Conservation (phyloP, 2,329 filamentous ascomycete species). For the Ophiosphaerella korrae region DNA sequence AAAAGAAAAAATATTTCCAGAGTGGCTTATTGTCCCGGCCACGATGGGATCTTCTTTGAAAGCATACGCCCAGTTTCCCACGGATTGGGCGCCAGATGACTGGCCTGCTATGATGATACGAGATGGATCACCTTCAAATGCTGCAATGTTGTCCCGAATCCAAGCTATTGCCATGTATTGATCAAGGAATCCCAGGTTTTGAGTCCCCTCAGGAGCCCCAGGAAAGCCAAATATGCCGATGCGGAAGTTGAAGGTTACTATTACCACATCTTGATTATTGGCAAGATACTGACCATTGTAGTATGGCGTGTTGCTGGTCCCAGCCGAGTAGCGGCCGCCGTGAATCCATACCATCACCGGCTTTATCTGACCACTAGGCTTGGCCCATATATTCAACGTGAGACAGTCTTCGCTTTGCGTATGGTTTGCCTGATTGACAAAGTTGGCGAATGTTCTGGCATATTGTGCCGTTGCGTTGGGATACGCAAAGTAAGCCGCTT, state of each 20-base stretch:
- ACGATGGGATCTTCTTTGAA: not conserved
- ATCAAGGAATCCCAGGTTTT: not conserved
- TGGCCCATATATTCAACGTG: not conserved
- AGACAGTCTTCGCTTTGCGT: not conserved
- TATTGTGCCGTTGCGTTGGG: too few species aligned
- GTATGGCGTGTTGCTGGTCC: not conserved
- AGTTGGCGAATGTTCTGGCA: too few species aligned
- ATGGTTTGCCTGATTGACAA: too few species aligned
- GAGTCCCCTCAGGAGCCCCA: not conserved
- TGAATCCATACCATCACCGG: not conserved
- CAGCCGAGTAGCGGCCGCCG: not conserved
- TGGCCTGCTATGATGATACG: not conserved
- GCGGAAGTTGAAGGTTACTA: not conserved
- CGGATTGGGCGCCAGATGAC: not conserved
- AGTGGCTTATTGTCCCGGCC: not conserved
- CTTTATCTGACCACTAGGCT: not conserved
- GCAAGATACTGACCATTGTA: not conserved
- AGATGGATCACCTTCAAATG: not conserved
- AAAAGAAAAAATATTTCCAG: conserved; percentile 9
- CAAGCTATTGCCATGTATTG: not conserved
- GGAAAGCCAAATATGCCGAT: not conserved
- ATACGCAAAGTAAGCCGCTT: too few species aligned
- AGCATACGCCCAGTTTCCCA: not conserved
- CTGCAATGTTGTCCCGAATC: not conserved
- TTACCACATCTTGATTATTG: not conserved